phyloP scores from a whole-genome alignment of 2,329 filamentous ascomycete species.

The Rhynchosporium secalis region DNA sequence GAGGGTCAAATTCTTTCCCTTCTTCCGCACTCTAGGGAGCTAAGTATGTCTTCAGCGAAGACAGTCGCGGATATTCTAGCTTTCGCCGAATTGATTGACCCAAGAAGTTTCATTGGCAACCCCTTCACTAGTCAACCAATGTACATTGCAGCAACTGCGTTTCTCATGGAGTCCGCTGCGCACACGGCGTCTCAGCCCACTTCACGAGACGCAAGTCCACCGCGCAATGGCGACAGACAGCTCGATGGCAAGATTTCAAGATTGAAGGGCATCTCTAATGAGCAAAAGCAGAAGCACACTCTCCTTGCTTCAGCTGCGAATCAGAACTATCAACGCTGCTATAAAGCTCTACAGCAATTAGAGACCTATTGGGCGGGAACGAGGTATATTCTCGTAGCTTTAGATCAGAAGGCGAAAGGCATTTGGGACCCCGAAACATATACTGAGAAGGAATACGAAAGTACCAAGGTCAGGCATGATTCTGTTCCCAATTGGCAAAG shows the following conservation, averaged over 20 bases:
- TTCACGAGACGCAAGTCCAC: conserved; percentile 52
- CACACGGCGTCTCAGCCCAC: conserved; percentile 66
- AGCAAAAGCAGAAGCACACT: conserved; percentile 59
- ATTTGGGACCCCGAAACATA: conserved; percentile 75
- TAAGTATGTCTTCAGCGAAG: conserved; percentile 61
- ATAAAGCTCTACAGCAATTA: conserved; percentile 78
- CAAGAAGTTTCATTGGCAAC: conserved; percentile 82
- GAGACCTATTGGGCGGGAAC: conserved; percentile 84
- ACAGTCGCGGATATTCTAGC: conserved; percentile 87
- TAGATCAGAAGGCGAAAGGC: conserved; percentile 85
- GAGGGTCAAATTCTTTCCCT: conserved; percentile 68
- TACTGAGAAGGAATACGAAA: conserved; percentile 72
- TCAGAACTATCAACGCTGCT: conserved; percentile 85
- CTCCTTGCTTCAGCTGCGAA: conserved; percentile 78
- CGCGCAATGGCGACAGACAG: conserved; percentile 17
- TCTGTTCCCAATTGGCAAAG: conserved; percentile 43
- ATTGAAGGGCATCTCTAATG: conserved; percentile 34
- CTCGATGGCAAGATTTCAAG: conserved; percentile 15
- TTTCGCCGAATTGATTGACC: conserved; percentile 82
- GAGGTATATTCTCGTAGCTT: conserved; percentile 80
- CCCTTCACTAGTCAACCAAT: conserved; percentile 90
- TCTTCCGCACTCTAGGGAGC: conserved; percentile 75
- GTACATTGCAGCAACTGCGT: conserved; percentile 87
- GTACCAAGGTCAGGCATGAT: conserved; percentile 57
- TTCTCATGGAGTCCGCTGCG: conserved; percentile 77